Evolutionary conservation across 352 stramenopile species (phyloP).

Genomic region (Pythium aphanidermatum): DNA sequence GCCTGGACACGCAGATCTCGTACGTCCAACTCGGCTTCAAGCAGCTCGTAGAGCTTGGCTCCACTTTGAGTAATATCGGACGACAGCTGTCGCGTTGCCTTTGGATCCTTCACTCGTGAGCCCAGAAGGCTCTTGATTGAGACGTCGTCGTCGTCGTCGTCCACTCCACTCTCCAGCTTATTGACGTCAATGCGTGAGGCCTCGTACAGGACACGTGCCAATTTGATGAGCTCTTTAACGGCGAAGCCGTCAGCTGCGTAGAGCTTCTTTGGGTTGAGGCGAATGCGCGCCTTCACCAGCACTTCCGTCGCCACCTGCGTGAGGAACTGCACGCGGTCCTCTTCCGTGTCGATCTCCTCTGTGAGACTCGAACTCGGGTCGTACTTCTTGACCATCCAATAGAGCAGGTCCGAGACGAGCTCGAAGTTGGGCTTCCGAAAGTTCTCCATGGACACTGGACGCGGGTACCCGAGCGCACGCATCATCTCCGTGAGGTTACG

Average conservation of each 20-base stretch:
- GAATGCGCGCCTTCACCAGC: conserved; percentile 87
- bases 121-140: conserved; percentile 65
- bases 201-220: conserved; percentile 91
- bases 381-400: conserved; percentile 96
- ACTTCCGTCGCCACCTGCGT: conserved; percentile 80
- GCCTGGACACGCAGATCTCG: conserved; percentile 73
- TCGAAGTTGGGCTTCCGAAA: conserved; percentile 97
- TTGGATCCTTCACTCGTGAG: conserved; percentile 83
- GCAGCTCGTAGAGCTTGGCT: conserved; percentile 89
- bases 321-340: conserved; percentile 94
- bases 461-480: conserved; percentile 91
- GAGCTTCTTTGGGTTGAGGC: conserved; percentile 93
- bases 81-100: conserved; percentile 86
- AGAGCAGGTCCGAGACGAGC: conserved; percentile 93
- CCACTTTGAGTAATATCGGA: conserved; percentile 92
- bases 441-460: conserved; percentile 89
- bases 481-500: conserved; percentile 95
- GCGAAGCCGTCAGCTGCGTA: conserved; percentile 93
- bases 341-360: conserved; percentile 94
- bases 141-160: conserved; percentile 71
- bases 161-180: conserved; percentile 48
- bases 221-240: conserved; percentile 93
- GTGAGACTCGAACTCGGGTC: conserved; percentile 80
- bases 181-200: conserved; percentile 68
- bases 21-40: conserved; percentile 89